Conservation (phyloP, 371 early-diverging fungal genomes). For the Smittium culicis region DNA sequence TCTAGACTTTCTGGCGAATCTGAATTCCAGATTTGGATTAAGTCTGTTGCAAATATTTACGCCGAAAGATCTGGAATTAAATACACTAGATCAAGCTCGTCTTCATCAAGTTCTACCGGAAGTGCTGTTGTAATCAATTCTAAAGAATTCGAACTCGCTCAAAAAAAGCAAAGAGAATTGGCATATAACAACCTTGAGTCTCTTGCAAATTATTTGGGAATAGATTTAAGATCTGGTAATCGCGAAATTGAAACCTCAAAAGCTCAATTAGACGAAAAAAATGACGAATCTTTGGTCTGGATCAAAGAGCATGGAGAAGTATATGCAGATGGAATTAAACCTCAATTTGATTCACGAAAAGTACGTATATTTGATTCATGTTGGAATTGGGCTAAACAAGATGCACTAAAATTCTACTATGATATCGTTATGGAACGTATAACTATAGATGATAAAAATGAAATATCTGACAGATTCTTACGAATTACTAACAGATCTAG, state of each 20-base stretch:
- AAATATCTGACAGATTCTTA: too few species aligned
- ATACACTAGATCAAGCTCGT: constrained; percentile 37
- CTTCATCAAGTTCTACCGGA: constrained; percentile 39
- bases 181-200: constrained; percentile 70
- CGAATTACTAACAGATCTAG: constrained; percentile 46
- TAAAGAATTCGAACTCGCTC: constrained; percentile 69
- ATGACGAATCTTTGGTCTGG: too few species aligned
- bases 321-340: constrained; percentile 75
- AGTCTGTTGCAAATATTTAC: constrained; percentile 59
- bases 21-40: constrained; percentile 78
- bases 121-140: constrained; percentile 61
- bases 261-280: too few species aligned
- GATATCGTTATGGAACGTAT: too few species aligned
- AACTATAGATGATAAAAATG: background rate
- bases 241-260: too few species aligned
- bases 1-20: constrained; percentile 59
- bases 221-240: constrained; percentile 54
- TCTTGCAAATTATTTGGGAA: constrained; percentile 66
- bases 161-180: constrained; percentile 58
- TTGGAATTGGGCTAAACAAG: constrained; percentile 94
- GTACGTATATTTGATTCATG: constrained; percentile 81
- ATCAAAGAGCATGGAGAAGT: constrained; percentile 75
- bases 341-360: constrained; percentile 64
- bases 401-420: background rate
- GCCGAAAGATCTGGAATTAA: constrained; percentile 60